Conservation (phyloP, 257 asterid species). For the Jasminum sambac region DNA sequence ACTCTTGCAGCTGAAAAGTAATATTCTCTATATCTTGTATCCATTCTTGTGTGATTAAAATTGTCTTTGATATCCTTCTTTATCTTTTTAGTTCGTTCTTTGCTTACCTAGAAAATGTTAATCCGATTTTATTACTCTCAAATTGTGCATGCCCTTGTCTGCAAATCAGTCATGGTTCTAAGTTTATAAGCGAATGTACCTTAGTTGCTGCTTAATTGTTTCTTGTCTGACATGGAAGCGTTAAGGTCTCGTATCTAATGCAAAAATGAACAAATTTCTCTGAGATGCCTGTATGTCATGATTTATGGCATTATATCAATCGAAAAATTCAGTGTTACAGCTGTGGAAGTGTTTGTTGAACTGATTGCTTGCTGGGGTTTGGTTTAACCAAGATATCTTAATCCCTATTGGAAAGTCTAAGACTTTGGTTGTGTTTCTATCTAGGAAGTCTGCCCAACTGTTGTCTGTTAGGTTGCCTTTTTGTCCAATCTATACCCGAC, state of each 20-base stretch:
- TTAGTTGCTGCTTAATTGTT: constrained; percentile 7
- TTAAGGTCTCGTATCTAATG: constrained; percentile 7
- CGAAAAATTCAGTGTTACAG: neutral
- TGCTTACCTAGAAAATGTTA: constrained; percentile 7
- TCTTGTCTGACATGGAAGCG: constrained; percentile 1
- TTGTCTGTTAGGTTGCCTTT: neutral
- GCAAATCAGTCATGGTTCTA: neutral
- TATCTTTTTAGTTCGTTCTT: constrained; percentile 5
- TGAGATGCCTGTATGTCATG: constrained; percentile 1
- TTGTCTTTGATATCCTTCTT: constrained; percentile 3
- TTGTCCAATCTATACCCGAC: neutral
- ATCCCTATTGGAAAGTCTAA: constrained; percentile 10
- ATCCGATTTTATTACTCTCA: neutral
- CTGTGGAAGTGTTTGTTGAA: neutral
- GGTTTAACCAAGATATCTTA: neutral
- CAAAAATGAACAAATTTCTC: neutral
- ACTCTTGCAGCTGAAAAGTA: constrained; percentile 75
- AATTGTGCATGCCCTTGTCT: neutral
- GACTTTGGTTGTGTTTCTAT: constrained; percentile 10
- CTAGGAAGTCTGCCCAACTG: neutral
- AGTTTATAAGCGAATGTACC: constrained; percentile 16
- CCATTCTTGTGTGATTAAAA: constrained; percentile 21
- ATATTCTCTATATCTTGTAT: constrained; percentile 28
- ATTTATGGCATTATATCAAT: neutral
- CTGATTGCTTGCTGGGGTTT: neutral